Conservation (phyloP, 2,329 filamentous ascomycete genomes). For the Rosellinia necatrix region DNA sequence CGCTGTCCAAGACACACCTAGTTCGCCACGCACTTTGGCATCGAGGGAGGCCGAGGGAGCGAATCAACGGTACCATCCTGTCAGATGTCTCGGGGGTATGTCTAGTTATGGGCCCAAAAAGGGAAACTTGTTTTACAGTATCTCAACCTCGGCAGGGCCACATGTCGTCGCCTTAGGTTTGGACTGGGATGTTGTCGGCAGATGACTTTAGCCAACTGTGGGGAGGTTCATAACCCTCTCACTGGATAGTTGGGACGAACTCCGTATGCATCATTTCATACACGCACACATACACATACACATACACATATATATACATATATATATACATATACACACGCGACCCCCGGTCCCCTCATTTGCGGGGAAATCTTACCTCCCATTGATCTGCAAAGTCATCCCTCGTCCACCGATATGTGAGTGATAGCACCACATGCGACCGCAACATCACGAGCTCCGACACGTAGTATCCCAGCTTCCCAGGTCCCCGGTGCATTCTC, state of each 20-base stretch:
- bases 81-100: constrained; percentile 21
- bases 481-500: not conserved
- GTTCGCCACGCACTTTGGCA: no score
- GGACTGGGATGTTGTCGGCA: not conserved
- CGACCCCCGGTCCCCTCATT: not conserved
- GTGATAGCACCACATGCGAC: constrained; percentile 23
- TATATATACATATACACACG: no score
- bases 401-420: not conserved
- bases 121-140: constrained; percentile 10
- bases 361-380: not conserved
- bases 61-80: constrained; percentile 6
- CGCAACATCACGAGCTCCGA: constrained; percentile 16
- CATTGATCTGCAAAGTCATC: constrained; percentile 6
- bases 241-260: constrained; percentile 2
- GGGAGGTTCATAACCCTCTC: no score
- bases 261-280: not conserved
- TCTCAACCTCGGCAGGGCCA: not conserved
- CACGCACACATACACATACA: not conserved
- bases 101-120: no score
- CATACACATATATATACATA: no score
- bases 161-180: constrained; percentile 6
- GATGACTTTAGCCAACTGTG: not conserved
- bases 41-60: not conserved
- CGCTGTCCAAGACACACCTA: not conserved
- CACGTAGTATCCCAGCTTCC: not conserved